A percentile compares a stretch with the other conserved stretches of the same genome.
phyloP scores from a whole-genome alignment of 768 basidiomycete species.

The Lactarius sp. region DNA sequence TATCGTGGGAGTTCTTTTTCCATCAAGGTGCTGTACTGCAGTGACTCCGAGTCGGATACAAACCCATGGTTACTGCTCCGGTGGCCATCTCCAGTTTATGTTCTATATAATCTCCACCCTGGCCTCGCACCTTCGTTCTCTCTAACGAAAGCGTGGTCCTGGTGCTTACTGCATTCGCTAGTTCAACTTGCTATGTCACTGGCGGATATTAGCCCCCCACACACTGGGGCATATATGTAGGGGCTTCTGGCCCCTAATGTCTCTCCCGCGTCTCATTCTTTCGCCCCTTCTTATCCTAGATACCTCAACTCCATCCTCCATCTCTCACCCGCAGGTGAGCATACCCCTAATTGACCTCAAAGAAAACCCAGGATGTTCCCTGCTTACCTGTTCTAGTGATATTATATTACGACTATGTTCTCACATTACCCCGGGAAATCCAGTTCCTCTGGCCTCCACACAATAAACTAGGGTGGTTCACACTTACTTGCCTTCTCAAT shows the following conservation, averaged over 20 bases:
- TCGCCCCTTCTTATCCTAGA: not conserved
- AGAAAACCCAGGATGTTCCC: not conserved
- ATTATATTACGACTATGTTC: constrained; percentile 31
- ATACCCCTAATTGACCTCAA: not conserved
- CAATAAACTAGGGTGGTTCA: too few species aligned
- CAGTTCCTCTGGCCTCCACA: too few species aligned
- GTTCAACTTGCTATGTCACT: constrained; percentile 7
- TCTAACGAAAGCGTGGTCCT: not conserved
- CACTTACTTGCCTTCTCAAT: too few species aligned
- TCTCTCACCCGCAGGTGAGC: constrained; percentile 3
- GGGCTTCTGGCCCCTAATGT: too few species aligned
- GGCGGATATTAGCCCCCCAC: not conserved
- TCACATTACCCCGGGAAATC: constrained; percentile 24
- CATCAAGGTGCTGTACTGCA: too few species aligned
- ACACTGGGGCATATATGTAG: not conserved
- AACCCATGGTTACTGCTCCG: too few species aligned
- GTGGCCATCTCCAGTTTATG: too few species aligned
- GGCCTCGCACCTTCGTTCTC: too few species aligned
- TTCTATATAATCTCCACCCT: too few species aligned
- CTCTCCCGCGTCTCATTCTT: not conserved
- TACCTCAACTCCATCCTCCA: not conserved
- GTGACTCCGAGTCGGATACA: too few species aligned
- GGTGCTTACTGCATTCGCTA: not conserved
- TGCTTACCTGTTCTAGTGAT: constrained; percentile 23
- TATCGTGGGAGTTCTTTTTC: too few species aligned